Percentiles rank a stretch among this genome's conserved stretches.
These are phyloP conservation scores for Diaporthe longicolla DNA, from an alignment of 2,329 filamentous ascomycete genomes.

Conservation along the genomic window DNA sequence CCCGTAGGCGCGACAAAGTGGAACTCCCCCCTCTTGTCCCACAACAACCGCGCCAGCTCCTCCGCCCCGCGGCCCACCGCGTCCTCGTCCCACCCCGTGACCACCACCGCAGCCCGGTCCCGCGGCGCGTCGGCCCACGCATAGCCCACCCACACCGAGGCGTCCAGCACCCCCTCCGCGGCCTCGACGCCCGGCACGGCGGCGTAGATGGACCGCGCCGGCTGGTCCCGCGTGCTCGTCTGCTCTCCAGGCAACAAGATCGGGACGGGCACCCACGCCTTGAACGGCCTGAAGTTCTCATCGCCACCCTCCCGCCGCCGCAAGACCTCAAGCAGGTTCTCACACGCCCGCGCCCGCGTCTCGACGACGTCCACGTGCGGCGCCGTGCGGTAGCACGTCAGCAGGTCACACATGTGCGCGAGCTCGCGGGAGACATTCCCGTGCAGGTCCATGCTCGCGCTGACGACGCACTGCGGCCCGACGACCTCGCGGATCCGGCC, in stretches of 20 bases:
- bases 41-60: conserved; percentile 61
- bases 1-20: conserved; percentile 67
- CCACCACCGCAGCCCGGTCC: conserved; percentile 64
- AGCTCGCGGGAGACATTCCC: conserved; percentile 66
- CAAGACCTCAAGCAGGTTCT: conserved; percentile 61
- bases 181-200: conserved; percentile 61
- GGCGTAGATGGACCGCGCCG: conserved; percentile 64
- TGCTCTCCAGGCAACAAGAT: conserved; percentile 68
- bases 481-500: conserved; percentile 60
- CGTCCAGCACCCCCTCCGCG: conserved; percentile 60
- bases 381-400: conserved; percentile 68
- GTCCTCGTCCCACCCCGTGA: conserved; percentile 64
- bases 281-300: conserved; percentile 56
- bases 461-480: conserved; percentile 62
- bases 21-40: conserved; percentile 62
- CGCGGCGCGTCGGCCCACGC: conserved; percentile 69
- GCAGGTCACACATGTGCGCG: conserved; percentile 63
- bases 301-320: conserved; percentile 43
- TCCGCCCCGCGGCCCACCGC: conserved; percentile 58
- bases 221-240: conserved; percentile 67
- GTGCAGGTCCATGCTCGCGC: conserved; percentile 69
- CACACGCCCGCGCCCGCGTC: conserved; percentile 66
- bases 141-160: conserved; percentile 69
- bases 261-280: conserved; percentile 67
- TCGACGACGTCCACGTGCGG: conserved; percentile 65